Evolutionary conservation across 2,329 filamentous ascomycete species (phyloP).

Genomic region (Tolypocladium guangdongense): DNA sequence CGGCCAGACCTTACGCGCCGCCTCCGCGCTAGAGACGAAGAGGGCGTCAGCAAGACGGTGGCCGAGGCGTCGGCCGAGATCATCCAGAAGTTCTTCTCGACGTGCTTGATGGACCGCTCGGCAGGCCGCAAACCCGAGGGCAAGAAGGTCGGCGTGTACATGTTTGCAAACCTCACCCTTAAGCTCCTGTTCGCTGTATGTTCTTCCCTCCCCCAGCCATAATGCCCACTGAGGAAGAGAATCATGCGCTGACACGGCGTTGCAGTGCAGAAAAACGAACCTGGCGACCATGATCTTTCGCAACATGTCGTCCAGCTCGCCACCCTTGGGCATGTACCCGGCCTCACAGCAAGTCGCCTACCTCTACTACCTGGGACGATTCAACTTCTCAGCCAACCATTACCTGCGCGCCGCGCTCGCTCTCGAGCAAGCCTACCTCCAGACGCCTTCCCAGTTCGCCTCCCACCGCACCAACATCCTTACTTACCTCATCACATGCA

Average conservation of each 20-base stretch:
- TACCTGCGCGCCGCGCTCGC: slow-evolving; percentile 67
- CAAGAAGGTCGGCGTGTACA: slow-evolving; percentile 80
- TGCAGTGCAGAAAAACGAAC: slow-evolving; percentile 65
- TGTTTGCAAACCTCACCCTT: slow-evolving; percentile 81
- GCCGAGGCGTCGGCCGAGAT: slow-evolving; percentile 83
- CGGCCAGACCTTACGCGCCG: slow-evolving; percentile 65
- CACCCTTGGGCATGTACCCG: slow-evolving; percentile 71
- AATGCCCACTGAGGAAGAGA: background rate
- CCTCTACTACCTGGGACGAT: slow-evolving; percentile 87
- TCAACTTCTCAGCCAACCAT: slow-evolving; percentile 75
- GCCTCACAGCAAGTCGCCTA: slow-evolving; percentile 83
- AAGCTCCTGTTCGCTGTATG: slow-evolving; percentile 74
- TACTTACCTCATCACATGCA: slow-evolving; percentile 71
- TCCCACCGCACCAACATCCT: slow-evolving; percentile 72
- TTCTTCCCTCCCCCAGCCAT: background rate
- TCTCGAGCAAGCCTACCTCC: slow-evolving; percentile 68
- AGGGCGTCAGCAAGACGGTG: slow-evolving; percentile 63
- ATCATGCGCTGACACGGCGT: background rate
- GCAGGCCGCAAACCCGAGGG: slow-evolving; percentile 63
- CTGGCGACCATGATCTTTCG: slow-evolving; percentile 82
- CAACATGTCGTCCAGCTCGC: slow-evolving; percentile 75
- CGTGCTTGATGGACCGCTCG: slow-evolving; percentile 73
- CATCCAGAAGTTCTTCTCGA: slow-evolving; percentile 83
- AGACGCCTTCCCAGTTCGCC: slow-evolving; percentile 49
- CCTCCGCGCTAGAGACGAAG: slow-evolving; percentile 46